Evolutionary conservation across 371 early-diverging fungal species (phyloP), one percentile per base, ranked within the genome.

Genomic region (Parasitella parasitica): DNA sequence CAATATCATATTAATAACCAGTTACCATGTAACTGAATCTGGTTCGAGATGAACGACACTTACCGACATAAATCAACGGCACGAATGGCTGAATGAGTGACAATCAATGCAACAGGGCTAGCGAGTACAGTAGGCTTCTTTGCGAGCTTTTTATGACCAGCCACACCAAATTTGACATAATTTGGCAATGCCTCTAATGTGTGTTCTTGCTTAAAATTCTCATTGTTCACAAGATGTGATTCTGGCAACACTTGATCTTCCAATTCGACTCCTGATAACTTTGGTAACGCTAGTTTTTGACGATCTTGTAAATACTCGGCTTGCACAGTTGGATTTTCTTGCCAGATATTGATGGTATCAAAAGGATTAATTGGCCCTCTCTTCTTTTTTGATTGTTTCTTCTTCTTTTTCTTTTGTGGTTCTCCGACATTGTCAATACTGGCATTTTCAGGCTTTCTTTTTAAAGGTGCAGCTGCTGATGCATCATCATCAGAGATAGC

Each of bases 61-160:
- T 70, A 83, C 61, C 87, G 79, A 30, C 84, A 83, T 38, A 94
- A 74, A 35, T 90, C 88, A 0, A 91, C 83, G 1, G 89, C 87
- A 16, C 94, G 83, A 38, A 92, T 76, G 9, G 93, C 94, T 18
- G 92, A 88, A 22, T 88, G 81, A 22, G 90, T 85, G 3, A 94
- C 59, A 27, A 94, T 81, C 26, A 94, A 64, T 3, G 89, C 86
- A 11, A 83, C 79, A 6, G 91, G 93, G 1, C 86, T 85, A 51
- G 77, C 83, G 5, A 69, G 75, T 28, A 74, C 72, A 16, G 76
- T 80, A 26, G 82, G 84, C 34, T 76, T 79, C 55, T 83, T 76
- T 4, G 73, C 67, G 48, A 88, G 65, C 39, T 85, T 83, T 52
- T 73, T 81, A 58, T 74, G 80, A 27, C 71, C 65, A 43, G 69